Evolutionary conservation across 2,329 filamentous ascomycete genomes (phyloP), one percentile per base, ranked within the genome.

Genomic region (Magnaporthiopsis rhizophila): DNA sequence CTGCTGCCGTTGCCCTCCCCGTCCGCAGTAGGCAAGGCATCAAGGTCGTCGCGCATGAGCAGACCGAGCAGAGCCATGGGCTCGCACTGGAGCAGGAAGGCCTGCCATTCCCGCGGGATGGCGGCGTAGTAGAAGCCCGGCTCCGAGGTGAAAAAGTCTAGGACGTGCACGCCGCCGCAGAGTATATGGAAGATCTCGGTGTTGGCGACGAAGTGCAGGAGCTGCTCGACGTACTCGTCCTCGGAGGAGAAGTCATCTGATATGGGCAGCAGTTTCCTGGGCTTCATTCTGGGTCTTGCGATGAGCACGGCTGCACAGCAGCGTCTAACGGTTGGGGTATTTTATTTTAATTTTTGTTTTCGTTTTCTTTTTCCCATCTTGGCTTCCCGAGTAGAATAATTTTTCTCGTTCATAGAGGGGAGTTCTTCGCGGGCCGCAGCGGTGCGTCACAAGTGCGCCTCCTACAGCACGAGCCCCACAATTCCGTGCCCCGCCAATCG

Each of bases 91-190:
- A 89, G 78, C 68, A 98, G 88, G 78, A 92, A 98, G 0, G 80
- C 73, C 68, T 91, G 86, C 95, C 95, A 99, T 75, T 92, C 87
- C 66, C 83, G 74, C 0, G 92, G 91, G 1, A 99, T 76, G 1
- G 94, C 83, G 1, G 84, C 81, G 63, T 89, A 85, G 74, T 97
- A 99, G 0, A 97, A 82, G 67, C 92, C 89, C 6, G 92, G 91
- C 61, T 92, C 86, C 58, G 86, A 86, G 2, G 92, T 97, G 78
- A 97, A 92, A 77, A 99, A 98, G 74, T 99, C 95, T 65, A 98
- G 83, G 67, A 99, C 93, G 73, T 99, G 95, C 0, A 98, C 91
- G n/a, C 94, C 93, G 64, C 95, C 95, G 73, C 92, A 97, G n/a
- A 99, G 82, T 32, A 91, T 91, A 68, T 91, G 89, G 69, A 97